These are phyloP conservation scores for Macrophomina phaseolina DNA, from an alignment of 2,329 filamentous ascomycete genomes.

Conservation along the genomic window DNA sequence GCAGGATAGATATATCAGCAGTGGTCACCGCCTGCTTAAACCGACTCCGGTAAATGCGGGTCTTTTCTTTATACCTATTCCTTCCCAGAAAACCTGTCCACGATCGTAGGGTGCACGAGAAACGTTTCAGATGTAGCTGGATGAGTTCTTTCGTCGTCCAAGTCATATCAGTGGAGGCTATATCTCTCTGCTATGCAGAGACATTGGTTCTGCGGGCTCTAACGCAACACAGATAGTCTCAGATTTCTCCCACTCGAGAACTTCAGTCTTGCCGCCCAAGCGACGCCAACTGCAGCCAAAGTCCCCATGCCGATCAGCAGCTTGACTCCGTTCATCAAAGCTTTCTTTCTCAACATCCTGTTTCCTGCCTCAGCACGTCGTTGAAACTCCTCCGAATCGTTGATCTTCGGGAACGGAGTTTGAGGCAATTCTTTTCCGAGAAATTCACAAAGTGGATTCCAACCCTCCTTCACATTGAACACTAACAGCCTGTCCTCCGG, in stretches of 20 bases:
- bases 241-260: neutral
- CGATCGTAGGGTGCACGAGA: no score
- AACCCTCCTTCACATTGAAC: conserved; percentile 34
- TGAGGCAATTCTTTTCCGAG: conserved; percentile 34
- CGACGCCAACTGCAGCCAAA: neutral
- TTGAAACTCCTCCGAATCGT: conserved; percentile 23
- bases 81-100: no score
- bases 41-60: no score
- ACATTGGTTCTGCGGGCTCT: neutral
- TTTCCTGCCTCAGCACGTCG: neutral
- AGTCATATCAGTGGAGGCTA: no score
- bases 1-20: no score
- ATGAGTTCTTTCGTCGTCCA: no score
- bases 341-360: neutral
- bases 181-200: no score
- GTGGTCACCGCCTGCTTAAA: no score
- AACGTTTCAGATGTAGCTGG: no score
- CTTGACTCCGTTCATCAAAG: neutral
- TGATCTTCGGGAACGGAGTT: conserved; percentile 33
- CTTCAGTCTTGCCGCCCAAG: neutral
- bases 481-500: conserved; percentile 37
- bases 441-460: conserved; percentile 39
- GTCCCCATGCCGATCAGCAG: neutral
- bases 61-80: no score
- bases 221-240: neutral